Conservation (phyloP, 495 filamentous ascomycete species). For the Sabuloglossum arenarium region DNA sequence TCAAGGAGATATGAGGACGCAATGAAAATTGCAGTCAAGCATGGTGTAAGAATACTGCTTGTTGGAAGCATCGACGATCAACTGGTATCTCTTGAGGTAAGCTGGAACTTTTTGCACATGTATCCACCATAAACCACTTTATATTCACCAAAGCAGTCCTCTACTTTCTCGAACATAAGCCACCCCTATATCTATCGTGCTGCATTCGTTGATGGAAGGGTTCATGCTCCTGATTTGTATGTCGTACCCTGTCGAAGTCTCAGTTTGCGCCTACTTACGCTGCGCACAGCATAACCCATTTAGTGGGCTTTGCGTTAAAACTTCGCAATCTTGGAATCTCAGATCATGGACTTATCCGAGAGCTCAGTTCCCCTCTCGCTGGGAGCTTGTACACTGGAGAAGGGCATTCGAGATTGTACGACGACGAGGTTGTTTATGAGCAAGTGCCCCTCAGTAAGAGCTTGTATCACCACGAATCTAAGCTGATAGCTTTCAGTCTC, state of each 20-base stretch:
- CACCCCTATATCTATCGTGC: conserved; percentile 88
- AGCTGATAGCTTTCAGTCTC: conserved; percentile 22
- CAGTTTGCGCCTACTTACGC: conserved; percentile 6
- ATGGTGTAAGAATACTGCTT: conserved; percentile 66
- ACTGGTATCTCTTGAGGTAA: conserved; percentile 71
- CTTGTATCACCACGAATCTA: background rate
- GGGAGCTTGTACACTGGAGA: conserved; percentile 84
- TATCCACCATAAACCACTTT: background rate
- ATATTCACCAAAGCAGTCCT: conserved; percentile 34
- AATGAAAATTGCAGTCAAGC: conserved; percentile 45
- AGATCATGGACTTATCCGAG: conserved; percentile 83
- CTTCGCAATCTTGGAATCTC: conserved; percentile 78
- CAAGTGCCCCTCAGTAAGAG: conserved; percentile 19
- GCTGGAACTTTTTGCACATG: conserved; percentile 4
- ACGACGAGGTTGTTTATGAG: conserved; percentile 78
- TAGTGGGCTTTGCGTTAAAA: conserved; percentile 85
- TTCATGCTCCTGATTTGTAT: conserved; percentile 83
- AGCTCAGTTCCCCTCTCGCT: conserved; percentile 71
- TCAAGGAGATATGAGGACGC: conserved; percentile 63
- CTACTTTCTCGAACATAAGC: conserved; percentile 56
- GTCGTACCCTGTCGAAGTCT: conserved; percentile 8
- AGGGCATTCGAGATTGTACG: conserved; percentile 83
- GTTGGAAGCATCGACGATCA: conserved; percentile 94
- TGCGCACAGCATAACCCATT: conserved; percentile 46
- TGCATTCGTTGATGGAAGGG: conserved; percentile 82